A percentile compares a stretch with the other conserved stretches of the same genome.
These are phyloP conservation scores for Phytopythium helicoides DNA, from an alignment of 352 stramenopile genomes.

Conservation along the genomic window DNA sequence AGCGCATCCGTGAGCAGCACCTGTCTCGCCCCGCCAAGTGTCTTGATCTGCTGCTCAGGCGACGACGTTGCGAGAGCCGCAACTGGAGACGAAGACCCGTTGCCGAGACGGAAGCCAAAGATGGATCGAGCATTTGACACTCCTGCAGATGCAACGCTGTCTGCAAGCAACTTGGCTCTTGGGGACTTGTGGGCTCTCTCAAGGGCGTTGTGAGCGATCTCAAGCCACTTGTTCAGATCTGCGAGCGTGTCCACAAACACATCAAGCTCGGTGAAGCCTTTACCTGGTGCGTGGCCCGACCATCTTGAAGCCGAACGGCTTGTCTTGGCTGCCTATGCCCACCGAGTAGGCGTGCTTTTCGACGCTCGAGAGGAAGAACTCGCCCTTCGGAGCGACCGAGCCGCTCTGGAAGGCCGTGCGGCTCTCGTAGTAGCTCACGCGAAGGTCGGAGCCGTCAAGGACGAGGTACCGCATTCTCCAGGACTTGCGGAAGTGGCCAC, in stretches of 20 bases:
- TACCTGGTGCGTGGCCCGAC: slow-evolving; percentile 69
- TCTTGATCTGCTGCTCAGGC: slow-evolving; percentile 68
- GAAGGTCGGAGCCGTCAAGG: slow-evolving; percentile 65
- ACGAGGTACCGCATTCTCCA: slow-evolving; percentile 80
- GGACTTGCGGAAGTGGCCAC: slow-evolving; percentile 81
- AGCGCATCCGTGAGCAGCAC: slow-evolving; percentile 70
- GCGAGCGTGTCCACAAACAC: slow-evolving; percentile 65
- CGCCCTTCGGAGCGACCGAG: slow-evolving; percentile 42
- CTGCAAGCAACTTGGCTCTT: slow-evolving; percentile 13
- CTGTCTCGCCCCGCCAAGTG: slow-evolving; percentile 54
- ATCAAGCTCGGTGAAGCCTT: slow-evolving; percentile 80
- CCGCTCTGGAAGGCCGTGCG: slow-evolving; percentile 43
- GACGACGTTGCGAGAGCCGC: slow-evolving; percentile 21
- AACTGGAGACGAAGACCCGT: neutral
- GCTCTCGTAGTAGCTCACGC: slow-evolving; percentile 77
- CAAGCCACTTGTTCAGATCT: slow-evolving; percentile 77
- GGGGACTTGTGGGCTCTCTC: slow-evolving; percentile 50
- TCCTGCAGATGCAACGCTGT: slow-evolving; percentile 32
- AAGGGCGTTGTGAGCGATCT: slow-evolving; percentile 74
- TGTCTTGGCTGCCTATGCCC: slow-evolving; percentile 55
- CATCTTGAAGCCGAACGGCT: slow-evolving; percentile 85
- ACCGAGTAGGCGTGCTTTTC: slow-evolving; percentile 81
- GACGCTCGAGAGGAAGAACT: slow-evolving; percentile 74
- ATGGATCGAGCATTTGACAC: slow-evolving; percentile 40
- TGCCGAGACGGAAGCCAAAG: slow-evolving; percentile 44